These are phyloP conservation scores for Phytophthora nicotianae DNA, from an alignment of 352 stramenopile species.

Conservation along the genomic window DNA sequence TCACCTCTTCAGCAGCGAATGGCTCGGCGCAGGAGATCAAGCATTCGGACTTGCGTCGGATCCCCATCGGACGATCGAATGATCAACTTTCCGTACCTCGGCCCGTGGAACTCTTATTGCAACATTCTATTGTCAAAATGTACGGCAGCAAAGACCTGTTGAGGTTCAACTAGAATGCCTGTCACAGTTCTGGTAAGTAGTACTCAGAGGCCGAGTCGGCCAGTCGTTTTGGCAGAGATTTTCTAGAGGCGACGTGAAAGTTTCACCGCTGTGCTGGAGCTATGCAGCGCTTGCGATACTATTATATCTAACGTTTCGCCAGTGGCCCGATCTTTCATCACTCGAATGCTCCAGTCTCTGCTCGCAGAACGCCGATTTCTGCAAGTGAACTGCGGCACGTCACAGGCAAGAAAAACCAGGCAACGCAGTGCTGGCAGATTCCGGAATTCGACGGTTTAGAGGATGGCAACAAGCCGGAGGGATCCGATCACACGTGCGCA, in stretches of 20 bases:
- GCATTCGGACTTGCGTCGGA: conserved; percentile 26
- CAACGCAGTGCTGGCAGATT: background rate
- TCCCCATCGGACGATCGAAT: conserved; percentile 20
- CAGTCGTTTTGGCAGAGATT: background rate
- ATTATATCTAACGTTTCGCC: background rate
- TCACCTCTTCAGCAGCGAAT: conserved; percentile 20
- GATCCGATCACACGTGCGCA: background rate
- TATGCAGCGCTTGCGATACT: too few species aligned
- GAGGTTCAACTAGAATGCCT: background rate
- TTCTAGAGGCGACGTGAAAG: background rate
- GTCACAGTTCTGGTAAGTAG: background rate
- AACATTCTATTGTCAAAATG: conserved; percentile 25
- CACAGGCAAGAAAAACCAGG: background rate
- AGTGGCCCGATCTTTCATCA: conserved; percentile 1
- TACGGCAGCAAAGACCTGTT: conserved; percentile 12
- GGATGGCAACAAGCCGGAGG: too few species aligned
- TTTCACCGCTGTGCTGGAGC: too few species aligned
- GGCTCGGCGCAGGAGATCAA: conserved; percentile 11
- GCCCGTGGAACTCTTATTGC: background rate
- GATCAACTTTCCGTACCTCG: conserved; percentile 6
- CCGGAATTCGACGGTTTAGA: background rate
- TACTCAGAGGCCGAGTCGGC: too few species aligned
- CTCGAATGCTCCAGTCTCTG: background rate
- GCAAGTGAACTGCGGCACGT: background rate
- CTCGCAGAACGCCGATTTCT: background rate